Percentiles rank a stretch among this genome's conserved stretches.
phyloP scores from a whole-genome alignment of 225 moss, liverwort and hornwort species.

The Bryoerythrophyllum caledonicum region DNA sequence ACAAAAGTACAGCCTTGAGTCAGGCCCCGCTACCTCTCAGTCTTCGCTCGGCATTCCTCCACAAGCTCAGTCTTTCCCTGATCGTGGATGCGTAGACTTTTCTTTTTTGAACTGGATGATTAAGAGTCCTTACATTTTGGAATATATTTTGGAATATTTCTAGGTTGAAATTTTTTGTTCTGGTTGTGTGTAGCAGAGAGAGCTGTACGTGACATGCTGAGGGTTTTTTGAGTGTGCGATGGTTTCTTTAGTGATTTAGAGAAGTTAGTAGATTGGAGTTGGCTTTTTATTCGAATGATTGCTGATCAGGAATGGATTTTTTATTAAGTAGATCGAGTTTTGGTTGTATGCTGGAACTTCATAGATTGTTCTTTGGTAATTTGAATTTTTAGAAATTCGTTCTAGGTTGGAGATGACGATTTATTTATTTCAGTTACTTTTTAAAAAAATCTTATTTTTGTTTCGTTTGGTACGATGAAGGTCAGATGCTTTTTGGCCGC shows the following conservation, averaged over 20 bases:
- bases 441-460: too few species aligned
- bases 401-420: too few species aligned
- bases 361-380: too few species aligned
- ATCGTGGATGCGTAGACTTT: background rate
- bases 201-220: too few species aligned
- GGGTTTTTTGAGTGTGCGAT: too few species aligned
- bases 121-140: background rate
- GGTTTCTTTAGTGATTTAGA: background rate
- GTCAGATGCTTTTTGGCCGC: too few species aligned
- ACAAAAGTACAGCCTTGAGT: too few species aligned
- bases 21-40: constrained; percentile 15
- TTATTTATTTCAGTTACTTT: too few species aligned
- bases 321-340: background rate
- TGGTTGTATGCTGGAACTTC: constrained; percentile 7
- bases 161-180: background rate
- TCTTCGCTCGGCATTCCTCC: constrained; percentile 42
- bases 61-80: constrained; percentile 12
- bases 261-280: background rate
- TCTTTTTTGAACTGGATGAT: background rate
- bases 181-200: background rate
- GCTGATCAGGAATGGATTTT: background rate
- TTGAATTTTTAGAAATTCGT: too few species aligned
- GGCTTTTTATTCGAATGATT: background rate
- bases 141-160: background rate
- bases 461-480: too few species aligned